A percentile compares a stretch with the other conserved stretches of the same genome.
Evolutionary conservation across 2,329 filamentous ascomycete species (phyloP).

Genomic region (Aspergillus clavatus): DNA sequence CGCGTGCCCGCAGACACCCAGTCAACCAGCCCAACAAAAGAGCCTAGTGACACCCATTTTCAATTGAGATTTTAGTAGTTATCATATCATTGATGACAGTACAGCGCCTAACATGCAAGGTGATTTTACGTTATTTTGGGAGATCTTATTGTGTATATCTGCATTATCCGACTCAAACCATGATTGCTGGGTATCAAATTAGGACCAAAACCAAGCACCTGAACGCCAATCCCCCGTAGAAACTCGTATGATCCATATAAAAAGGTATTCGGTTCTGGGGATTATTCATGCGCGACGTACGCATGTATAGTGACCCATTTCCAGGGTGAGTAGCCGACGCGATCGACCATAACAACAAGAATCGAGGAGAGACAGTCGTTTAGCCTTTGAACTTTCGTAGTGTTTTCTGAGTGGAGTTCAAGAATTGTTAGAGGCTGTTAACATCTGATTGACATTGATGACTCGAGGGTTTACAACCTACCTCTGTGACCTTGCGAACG

Average conservation of each 20-base stretch:
- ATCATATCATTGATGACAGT: not conserved
- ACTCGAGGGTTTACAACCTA: constrained; percentile 38
- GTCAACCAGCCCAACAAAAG: not conserved
- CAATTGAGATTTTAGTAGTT: not conserved
- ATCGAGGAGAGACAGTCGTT: constrained; percentile 21
- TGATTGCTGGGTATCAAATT: constrained; percentile 15
- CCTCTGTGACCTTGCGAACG: constrained; percentile 71
- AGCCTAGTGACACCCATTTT: not conserved
- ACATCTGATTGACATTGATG: not conserved
- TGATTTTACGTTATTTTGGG: not conserved
- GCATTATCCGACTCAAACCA: not conserved
- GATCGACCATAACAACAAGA: not conserved
- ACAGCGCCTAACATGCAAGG: not conserved
- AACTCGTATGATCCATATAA: not conserved
- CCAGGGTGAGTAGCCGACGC: not conserved
- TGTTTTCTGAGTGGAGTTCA: constrained; percentile 50
- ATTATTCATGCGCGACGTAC: not conserved
- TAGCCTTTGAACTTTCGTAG: constrained; percentile 65
- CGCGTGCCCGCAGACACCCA: constrained; percentile 13
- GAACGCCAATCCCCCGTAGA: not conserved
- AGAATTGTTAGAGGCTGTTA: constrained; percentile 7
- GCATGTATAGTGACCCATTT: not conserved
- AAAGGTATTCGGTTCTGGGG: not conserved
- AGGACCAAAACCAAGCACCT: constrained; percentile 8
- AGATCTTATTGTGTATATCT: not conserved